Evolutionary conservation across 2,329 filamentous ascomycete species (phyloP).

Genomic region (Aspergillus quadricinctus): DNA sequence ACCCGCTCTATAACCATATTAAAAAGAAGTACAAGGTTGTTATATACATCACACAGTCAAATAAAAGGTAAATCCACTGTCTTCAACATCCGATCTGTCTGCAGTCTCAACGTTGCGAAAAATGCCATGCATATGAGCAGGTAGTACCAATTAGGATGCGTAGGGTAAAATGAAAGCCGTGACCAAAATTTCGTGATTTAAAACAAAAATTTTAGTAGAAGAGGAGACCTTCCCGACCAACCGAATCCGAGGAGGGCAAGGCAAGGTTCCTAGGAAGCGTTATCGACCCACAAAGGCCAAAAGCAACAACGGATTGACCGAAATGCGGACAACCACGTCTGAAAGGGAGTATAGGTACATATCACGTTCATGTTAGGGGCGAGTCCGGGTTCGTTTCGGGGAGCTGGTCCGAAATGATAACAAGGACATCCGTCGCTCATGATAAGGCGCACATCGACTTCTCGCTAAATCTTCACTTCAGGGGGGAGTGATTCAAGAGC

Average conservation of each 20-base stretch:
- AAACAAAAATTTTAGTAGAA: neutral
- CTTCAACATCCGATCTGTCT: neutral
- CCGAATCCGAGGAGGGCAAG: neutral
- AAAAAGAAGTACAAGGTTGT: slow-evolving; percentile 20
- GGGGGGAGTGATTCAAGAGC: slow-evolving; percentile 48
- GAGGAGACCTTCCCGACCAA: neutral
- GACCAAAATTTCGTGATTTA: neutral
- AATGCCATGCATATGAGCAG: neutral
- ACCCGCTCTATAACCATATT: slow-evolving; percentile 17
- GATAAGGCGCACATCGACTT: neutral
- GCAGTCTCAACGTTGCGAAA: neutral
- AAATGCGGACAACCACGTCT: neutral
- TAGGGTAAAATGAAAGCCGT: neutral
- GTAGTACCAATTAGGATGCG: neutral
- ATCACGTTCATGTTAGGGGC: neutral
- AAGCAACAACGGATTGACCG: neutral
- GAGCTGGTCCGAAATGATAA: neutral
- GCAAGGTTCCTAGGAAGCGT: neutral
- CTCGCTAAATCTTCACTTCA: neutral
- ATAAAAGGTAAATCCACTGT: neutral
- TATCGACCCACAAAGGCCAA: neutral
- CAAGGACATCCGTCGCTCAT: neutral
- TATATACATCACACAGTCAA: slow-evolving; percentile 21
- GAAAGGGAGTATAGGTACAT: neutral
- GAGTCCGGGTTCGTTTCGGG: neutral